A percentile compares a stretch with the other conserved stretches of the same genome.
Evolutionary conservation across 371 early-diverging fungal genomes (phyloP).

Genomic region (Haplosporangium sp.): DNA sequence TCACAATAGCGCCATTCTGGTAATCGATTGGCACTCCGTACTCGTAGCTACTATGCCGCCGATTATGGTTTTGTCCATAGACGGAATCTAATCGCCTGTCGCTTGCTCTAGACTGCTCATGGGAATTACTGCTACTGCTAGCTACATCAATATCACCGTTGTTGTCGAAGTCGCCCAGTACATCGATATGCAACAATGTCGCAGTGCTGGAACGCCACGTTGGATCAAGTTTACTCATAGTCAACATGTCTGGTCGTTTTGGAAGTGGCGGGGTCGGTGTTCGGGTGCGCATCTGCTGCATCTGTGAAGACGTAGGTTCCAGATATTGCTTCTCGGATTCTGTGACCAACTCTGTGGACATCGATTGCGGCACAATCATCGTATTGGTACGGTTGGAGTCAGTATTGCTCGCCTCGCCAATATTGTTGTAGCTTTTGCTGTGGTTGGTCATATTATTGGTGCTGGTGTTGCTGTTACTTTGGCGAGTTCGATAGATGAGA

Average conservation of each 20-base stretch:
- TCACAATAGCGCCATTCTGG: conserved; percentile 3
- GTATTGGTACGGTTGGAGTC: too few species aligned
- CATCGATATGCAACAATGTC: background rate
- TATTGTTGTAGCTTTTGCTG: background rate
- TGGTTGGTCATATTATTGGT: background rate
- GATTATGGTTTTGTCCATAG: background rate
- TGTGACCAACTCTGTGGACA: background rate
- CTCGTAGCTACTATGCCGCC: conserved; percentile 15
- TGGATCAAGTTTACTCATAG: background rate
- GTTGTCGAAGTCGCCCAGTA: background rate
- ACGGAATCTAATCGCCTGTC: background rate
- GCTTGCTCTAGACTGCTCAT: background rate
- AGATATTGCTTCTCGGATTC: background rate
- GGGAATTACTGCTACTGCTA: background rate
- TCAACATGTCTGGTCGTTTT: background rate
- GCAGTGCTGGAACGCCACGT: background rate
- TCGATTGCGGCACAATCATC: background rate
- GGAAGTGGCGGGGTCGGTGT: conserved; percentile 2
- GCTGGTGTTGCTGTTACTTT: background rate
- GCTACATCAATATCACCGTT: background rate
- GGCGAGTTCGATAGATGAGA: background rate
- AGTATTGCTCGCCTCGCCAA: too few species aligned
- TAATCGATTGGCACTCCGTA: conserved; percentile 18
- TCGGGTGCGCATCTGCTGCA: background rate
- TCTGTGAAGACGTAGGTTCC: background rate